phyloP scores from a whole-genome alignment of 495 filamentous ascomycete genomes.

The Penicillium simplicissimum region DNA sequence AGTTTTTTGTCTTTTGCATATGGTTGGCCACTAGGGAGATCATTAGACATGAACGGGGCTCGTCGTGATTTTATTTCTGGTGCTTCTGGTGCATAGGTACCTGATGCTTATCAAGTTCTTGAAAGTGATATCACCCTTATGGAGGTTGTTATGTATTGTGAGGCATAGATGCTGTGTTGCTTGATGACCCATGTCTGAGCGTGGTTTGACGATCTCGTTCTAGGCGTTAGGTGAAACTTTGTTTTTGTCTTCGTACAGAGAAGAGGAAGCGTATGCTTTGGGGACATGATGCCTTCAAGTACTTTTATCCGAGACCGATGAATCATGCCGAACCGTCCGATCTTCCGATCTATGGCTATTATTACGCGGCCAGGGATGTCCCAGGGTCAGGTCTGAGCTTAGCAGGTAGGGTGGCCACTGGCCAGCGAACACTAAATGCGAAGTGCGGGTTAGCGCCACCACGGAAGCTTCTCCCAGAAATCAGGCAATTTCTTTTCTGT shows the following conservation, averaged over 20 bases:
- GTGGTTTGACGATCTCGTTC: neutral
- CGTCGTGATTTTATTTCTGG: neutral
- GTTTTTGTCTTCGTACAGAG: neutral
- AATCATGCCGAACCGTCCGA: neutral
- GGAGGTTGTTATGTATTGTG: neutral
- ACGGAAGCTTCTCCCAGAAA: neutral
- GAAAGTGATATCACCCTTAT: neutral
- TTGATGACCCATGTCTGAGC: neutral
- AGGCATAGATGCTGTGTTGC: neutral
- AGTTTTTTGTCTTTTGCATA: constrained; percentile 4
- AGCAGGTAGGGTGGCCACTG: neutral
- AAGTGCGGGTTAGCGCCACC: neutral
- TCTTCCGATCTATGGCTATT: neutral
- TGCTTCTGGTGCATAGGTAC: neutral
- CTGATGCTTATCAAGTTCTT: neutral
- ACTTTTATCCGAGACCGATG: neutral
- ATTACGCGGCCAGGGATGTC: neutral
- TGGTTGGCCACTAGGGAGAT: constrained; percentile 6
- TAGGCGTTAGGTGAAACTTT: neutral
- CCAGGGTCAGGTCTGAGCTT: neutral
- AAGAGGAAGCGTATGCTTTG: neutral
- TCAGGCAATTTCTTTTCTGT: neutral
- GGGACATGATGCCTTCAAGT: neutral
- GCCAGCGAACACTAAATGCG: neutral
- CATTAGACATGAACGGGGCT: neutral